A percentile compares a stretch with the other conserved stretches of the same genome.
phyloP scores from a whole-genome alignment of 805 yeast genomes.

The Saturnispora hagleri region DNA sequence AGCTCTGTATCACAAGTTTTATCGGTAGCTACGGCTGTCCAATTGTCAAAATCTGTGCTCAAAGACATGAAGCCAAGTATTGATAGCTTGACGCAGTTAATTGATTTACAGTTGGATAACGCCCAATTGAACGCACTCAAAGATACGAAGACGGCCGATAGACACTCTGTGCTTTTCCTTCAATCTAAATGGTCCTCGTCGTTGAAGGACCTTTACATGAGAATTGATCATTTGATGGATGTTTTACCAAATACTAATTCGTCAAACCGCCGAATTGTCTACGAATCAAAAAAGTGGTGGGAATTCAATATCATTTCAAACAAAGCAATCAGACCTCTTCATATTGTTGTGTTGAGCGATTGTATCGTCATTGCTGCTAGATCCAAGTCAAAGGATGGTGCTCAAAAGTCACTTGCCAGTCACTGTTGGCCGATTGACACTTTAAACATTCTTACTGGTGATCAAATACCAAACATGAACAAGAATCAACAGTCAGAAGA shows the following conservation, averaged over 20 bases:
- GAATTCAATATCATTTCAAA: slow-evolving; percentile 80
- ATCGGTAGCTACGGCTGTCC: slow-evolving; percentile 50
- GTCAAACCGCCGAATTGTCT: slow-evolving; percentile 57
- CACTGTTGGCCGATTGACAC: slow-evolving; percentile 57
- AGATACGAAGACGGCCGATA: slow-evolving; percentile 31
- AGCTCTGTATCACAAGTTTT: slow-evolving; percentile 55
- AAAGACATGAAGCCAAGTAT: slow-evolving; percentile 50
- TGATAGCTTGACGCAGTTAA: slow-evolving; percentile 48
- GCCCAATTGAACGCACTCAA: slow-evolving; percentile 14
- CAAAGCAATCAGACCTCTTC: slow-evolving; percentile 69
- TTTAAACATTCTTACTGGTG: slow-evolving; percentile 12
- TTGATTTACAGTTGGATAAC: slow-evolving; percentile 34
- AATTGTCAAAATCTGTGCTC: slow-evolving; percentile 55
- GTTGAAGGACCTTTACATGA: slow-evolving; percentile 58
- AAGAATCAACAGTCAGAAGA: slow-evolving; percentile 33
- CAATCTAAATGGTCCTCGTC: slow-evolving; percentile 79
- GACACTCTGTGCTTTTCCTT: slow-evolving; percentile 61
- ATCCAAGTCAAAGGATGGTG: slow-evolving; percentile 12
- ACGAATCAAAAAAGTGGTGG: slow-evolving; percentile 77
- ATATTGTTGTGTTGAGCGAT: slow-evolving; percentile 71
- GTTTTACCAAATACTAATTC: slow-evolving; percentile 51
- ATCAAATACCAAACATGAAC: slow-evolving; percentile 45
- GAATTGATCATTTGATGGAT: slow-evolving; percentile 88
- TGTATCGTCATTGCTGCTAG: slow-evolving; percentile 61
- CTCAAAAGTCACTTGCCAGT: slow-evolving; percentile 43